Base-by-base conservation (phyloP, 2,329 filamentous ascomycete genomes). In the Pseudopyricularia cyperi region DNA sequence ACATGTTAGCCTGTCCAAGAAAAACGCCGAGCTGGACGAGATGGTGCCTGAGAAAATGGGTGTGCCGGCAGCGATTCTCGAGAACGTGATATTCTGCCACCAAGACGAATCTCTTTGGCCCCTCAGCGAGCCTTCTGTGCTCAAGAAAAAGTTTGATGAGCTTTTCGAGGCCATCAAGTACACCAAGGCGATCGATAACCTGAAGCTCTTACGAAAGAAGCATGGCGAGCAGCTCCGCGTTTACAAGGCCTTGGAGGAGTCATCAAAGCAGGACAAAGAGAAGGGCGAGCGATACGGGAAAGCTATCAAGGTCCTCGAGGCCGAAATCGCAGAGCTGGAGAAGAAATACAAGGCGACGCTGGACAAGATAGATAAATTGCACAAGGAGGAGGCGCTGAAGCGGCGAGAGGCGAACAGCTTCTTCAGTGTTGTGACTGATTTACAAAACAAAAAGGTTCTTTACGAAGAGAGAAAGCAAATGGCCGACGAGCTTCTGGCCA, bases 81-180 rank as follows among this genome's bases (percentile, higher is more conserved):
- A 97, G 58, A 86, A 85, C 54, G 93, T 98, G 64, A 96, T 98
- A 59, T 98, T 98, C 69, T 98, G 93, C 65, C 93, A 98, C 63
- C 93, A 98, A 64, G 93, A 98, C 64, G 93, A 98, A 59, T 96
- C 91, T 26, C 69, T 97, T 28, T 98, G 93, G 93, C 93, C 93
- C 0, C 83, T 98, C 76, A 94, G 89, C 63, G 88, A 95, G 61
- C 89, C 93, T 0, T 73, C 79, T 0, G 80, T 80, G 1, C 72
- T 98, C 50, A 98, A 98, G 68, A 94, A 94, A 66, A 85, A 83
- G 51, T 98, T 98, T 55, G 93, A 98, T 63, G 89, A 95, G 64
- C 98, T 98, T 11, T 98, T 98, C 59, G 93, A 97, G 68, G 93
- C 93, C 1, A 75, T 88, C 68, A 96, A 95, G 65, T 98, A 97